Evolutionary conservation across 495 filamentous ascomycete species (phyloP).

Genomic region (Symbiotaphrina buchneri): DNA sequence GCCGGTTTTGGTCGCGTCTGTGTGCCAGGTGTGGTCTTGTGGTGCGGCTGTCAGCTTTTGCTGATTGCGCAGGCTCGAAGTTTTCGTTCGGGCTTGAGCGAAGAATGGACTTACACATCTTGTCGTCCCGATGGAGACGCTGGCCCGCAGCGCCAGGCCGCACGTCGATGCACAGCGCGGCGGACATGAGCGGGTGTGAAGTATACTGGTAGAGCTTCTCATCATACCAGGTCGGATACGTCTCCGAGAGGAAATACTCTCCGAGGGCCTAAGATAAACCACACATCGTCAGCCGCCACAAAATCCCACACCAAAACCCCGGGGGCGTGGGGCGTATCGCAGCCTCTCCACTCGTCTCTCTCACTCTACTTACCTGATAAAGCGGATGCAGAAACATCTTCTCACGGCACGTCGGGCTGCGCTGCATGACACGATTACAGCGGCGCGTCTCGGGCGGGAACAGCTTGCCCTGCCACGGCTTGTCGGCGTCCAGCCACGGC

Average conservation of each 20-base stretch:
- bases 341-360: too few relatives aligned
- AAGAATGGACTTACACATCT: too few relatives aligned
- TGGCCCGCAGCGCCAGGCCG: constrained; percentile 4
- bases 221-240: background rate
- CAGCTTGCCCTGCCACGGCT: background rate
- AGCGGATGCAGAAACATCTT: background rate
- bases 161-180: background rate
- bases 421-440: background rate
- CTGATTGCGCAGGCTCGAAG: too few relatives aligned
- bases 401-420: background rate
- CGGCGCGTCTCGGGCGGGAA: background rate
- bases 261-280: background rate
- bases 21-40: constrained; percentile 6
- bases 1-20: constrained; percentile 4
- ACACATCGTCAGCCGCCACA: too few relatives aligned
- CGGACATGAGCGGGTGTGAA: background rate
- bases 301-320: too few relatives aligned
- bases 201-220: background rate
- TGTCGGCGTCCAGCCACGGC: background rate
- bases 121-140: constrained; percentile 5
- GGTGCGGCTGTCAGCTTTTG: too few relatives aligned
- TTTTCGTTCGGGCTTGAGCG: too few relatives aligned
- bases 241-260: background rate
- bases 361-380: too few relatives aligned
- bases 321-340: too few relatives aligned